Evolutionary conservation across 768 basidiomycete species (phyloP).

Genomic region (Sporobolomyces phaffii): DNA sequence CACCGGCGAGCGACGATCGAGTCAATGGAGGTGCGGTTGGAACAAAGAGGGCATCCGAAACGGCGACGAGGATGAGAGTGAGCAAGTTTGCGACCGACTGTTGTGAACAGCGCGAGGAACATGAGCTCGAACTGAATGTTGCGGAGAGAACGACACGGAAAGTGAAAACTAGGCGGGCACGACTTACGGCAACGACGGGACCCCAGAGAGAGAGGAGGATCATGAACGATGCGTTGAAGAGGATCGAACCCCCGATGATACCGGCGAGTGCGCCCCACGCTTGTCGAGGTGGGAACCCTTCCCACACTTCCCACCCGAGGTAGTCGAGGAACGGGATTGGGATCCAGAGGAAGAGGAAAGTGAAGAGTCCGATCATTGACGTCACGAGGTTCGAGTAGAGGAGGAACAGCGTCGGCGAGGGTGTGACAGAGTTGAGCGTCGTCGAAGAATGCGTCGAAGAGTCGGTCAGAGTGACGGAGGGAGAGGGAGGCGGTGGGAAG

Average conservation of each 20-base stretch:
- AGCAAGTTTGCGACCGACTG: conserved; percentile 85
- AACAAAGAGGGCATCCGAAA: conserved; percentile 71
- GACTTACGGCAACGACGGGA: conserved; percentile 29
- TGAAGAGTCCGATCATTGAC: conserved; percentile 69
- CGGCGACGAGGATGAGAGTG: conserved; percentile 82
- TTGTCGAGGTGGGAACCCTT: conserved; percentile 52
- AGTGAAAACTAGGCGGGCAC: too few relatives aligned
- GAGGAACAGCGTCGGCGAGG: conserved; percentile 68
- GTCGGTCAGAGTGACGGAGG: not conserved
- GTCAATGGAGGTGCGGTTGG: conserved; percentile 55
- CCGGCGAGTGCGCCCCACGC: conserved; percentile 57
- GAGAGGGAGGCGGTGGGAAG: not conserved
- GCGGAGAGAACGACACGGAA: not conserved
- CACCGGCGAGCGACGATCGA: conserved; percentile 67
- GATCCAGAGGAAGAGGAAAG: conserved; percentile 68
- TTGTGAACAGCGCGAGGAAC: too few relatives aligned
- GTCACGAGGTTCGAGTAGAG: conserved; percentile 78
- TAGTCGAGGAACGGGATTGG: conserved; percentile 69
- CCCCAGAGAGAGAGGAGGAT: conserved; percentile 34
- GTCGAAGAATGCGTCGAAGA: not conserved
- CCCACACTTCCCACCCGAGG: conserved; percentile 61
- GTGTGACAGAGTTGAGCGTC: conserved; percentile 43
- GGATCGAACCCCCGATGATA: conserved; percentile 60
- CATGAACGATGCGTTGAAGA: conserved; percentile 52
- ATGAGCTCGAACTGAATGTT: conserved; percentile 64